phyloP scores from a whole-genome alignment of 805 yeast genomes.

The Hanseniaspora taiwanica region DNA sequence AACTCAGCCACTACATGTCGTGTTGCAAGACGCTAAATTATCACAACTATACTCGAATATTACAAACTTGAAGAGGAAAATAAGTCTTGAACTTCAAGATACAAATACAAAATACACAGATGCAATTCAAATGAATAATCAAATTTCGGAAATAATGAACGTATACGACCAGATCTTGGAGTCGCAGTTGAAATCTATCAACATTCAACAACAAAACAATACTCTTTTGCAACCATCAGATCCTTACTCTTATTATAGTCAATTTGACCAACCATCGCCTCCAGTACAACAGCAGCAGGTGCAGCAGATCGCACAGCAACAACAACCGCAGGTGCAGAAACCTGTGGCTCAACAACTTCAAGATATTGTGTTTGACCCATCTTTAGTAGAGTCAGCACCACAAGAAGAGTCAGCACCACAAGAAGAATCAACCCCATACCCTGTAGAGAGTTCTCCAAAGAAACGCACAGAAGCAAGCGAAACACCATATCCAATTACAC shows the following conservation, averaged over 20 bases:
- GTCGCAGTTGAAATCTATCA: conserved; percentile 31
- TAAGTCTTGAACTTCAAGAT: conserved; percentile 44
- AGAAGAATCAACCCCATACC: conserved; percentile 11
- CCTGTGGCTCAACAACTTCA: conserved; percentile 3
- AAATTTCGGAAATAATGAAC: conserved; percentile 60
- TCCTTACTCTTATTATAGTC: conserved; percentile 12
- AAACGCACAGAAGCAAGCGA: conserved; percentile 5
- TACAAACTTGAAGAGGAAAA: conserved; percentile 51
- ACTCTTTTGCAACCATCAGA: conserved; percentile 17
- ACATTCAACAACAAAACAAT: conserved; percentile 19
- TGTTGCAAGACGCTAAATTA: conserved; percentile 22
- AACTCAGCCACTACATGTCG: conserved; percentile 31
- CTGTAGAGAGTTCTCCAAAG: conserved; percentile 5
- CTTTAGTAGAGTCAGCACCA: conserved; percentile 1
- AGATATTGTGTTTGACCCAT: conserved; percentile 3
- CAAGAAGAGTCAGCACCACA: neutral
- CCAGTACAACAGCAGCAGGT: conserved; percentile 3
- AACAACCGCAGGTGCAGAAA: conserved; percentile 3
- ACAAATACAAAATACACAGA: conserved; percentile 50
- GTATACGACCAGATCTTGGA: conserved; percentile 70
- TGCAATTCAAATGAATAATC: conserved; percentile 61
- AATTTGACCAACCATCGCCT: conserved; percentile 8
- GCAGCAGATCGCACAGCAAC: conserved; percentile 1
- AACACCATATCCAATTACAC: conserved; percentile 16
- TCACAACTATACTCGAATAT: conserved; percentile 41